These are phyloP conservation scores for Russula dissimulans DNA, from an alignment of 768 basidiomycete genomes.

Conservation along the genomic window DNA sequence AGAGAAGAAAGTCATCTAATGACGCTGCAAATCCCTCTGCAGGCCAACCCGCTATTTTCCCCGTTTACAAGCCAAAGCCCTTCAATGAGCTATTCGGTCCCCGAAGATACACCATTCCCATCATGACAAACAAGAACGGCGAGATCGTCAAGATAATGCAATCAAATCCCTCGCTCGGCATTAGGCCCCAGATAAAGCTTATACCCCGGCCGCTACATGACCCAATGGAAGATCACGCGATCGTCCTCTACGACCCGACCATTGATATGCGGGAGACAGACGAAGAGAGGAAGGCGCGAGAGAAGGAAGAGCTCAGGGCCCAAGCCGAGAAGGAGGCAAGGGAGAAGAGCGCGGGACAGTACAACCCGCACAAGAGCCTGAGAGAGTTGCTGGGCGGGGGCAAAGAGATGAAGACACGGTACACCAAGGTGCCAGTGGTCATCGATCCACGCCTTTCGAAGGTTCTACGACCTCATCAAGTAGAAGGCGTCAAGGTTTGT, in stretches of 20 bases:
- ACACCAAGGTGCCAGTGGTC: conserved; percentile 86
- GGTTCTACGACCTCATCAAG: conserved; percentile 92
- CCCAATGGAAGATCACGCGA: conserved; percentile 96
- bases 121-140: conserved; percentile 66
- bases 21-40: conserved; percentile 51
- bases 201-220: conserved; percentile 92
- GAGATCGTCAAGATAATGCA: conserved; percentile 44
- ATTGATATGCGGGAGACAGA: conserved; percentile 88
- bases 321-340: conserved; percentile 53
- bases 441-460: conserved; percentile 85
- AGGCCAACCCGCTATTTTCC: conserved; percentile 53
- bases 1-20: conserved; percentile 56
- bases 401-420: conserved; percentile 52
- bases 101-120: conserved; percentile 76
- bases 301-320: conserved; percentile 63
- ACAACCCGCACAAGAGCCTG: conserved; percentile 89
- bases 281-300: conserved; percentile 66
- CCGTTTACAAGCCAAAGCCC: conserved; percentile 75
- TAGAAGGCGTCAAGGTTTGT: conserved; percentile 91
- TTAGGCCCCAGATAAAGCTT: conserved; percentile 68
- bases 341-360: conserved; percentile 65
- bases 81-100: conserved; percentile 41
- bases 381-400: conserved; percentile 67
- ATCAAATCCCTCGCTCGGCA: conserved; percentile 73
- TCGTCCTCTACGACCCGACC: conserved; percentile 95